Evolutionary conservation across 2,329 filamentous ascomycete species (phyloP), one percentile per base, ranked within the genome.

Genomic region (Pezicula neosporulosa): DNA sequence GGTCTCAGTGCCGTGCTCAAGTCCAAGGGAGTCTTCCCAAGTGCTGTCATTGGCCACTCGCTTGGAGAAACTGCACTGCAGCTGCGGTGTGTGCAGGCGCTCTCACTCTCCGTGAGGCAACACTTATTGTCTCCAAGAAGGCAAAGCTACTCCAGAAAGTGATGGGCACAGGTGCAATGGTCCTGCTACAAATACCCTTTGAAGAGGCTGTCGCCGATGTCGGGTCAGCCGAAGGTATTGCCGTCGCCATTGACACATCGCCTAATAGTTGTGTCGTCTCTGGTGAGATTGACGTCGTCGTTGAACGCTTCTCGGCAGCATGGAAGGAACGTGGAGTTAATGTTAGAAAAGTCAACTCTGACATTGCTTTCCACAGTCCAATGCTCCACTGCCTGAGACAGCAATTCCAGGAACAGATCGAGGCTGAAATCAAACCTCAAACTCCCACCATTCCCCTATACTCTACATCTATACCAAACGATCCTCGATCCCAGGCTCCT

Each of bases 51-150:
- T 37, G 71, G 71, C 1, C 71, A 74, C 48, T 73, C 71, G 0
- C 65, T 72, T 3, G 71, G 72, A 2, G 72, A 74, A 51, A 69
- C 72, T 10, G 70, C 71, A 69, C 72, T 10, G 70, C 71, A 2
- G 71, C 70, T 2, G 56, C 67, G 2, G 69, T 72, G 15, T 64
- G 63, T 2, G 67, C 65, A 16, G 68, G 67, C 6, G 64, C 57
- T 21, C 47, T 72, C 6, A 67, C 63, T 0, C 53, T 57, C 52
- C 61, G 30, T 21, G 70, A 74, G 48, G 72, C 70, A 0, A 59
- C 66, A 1, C 44, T 70, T 3, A 54, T 73, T 21, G 66, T 71
- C 6, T 63, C 64, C 2, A 58, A 64, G 10, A 57, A 71, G 37
- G 69, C 70, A 5, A 52, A 46, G 30, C 47, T 61, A 16, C 60